Evolutionary conservation across 108 stramenopile species (phyloP).

Genomic region (Cafeteria roenbergensis): DNA sequence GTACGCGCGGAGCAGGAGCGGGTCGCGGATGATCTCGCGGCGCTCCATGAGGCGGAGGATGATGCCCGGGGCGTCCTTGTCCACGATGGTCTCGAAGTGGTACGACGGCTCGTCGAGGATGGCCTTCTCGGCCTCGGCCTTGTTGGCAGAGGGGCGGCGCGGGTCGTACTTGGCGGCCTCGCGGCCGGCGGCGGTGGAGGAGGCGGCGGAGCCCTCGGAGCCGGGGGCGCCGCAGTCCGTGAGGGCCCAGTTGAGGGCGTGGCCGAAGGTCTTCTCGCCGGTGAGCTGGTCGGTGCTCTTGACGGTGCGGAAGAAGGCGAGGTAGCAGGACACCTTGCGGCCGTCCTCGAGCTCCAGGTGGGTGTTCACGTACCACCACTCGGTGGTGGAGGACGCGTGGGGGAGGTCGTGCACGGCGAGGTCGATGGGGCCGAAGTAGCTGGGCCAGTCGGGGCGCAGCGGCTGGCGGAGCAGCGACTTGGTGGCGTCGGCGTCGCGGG

Average conservation of each 20-base stretch:
- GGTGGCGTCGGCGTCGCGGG: not conserved
- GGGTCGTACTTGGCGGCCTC: too few relatives aligned
- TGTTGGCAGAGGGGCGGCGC: too few relatives aligned
- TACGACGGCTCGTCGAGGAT: too few relatives aligned
- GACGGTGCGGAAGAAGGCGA: not conserved
- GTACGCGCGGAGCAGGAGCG: constrained; percentile 12
- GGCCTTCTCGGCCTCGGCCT: not conserved
- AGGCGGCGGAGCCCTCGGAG: not conserved
- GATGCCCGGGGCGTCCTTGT: constrained; percentile 13
- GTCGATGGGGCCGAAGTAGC: constrained; percentile 16
- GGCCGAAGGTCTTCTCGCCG: not conserved
- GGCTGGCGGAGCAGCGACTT: not conserved
- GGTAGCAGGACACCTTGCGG: not conserved
- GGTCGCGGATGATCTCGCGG: not conserved
- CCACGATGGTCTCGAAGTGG: constrained; percentile 4
- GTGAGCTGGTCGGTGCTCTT: not conserved
- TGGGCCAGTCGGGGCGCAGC: constrained; percentile 16
- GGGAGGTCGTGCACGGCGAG: constrained; percentile 18
- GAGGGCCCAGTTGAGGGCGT: constrained; percentile 15
- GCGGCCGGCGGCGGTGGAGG: constrained; percentile 9
- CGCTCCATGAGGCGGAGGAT: not conserved
- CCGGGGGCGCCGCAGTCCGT: constrained; percentile 2
- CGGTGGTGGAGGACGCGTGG: constrained; percentile 8
- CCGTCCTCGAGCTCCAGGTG: constrained; percentile 5
- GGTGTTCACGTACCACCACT: constrained; percentile 20